phyloP scores from a whole-genome alignment of 2,329 filamentous ascomycete genomes.

The Lasiodiplodia hormozganensis region DNA sequence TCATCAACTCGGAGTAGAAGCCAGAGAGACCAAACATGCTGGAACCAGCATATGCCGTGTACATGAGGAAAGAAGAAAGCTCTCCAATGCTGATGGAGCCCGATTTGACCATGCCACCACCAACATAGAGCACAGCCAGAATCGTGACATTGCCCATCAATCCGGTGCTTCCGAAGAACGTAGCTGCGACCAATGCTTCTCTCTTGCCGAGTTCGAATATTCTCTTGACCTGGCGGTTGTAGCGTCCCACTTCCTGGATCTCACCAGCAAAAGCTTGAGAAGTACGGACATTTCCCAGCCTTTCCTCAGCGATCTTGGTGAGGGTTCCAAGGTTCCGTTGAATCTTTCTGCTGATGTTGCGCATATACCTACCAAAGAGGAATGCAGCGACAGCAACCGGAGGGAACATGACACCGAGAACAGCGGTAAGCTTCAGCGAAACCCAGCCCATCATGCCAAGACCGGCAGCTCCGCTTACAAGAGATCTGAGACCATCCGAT shows the following conservation, averaged over 20 bases:
- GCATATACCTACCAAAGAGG: conserved; percentile 87
- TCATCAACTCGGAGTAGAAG: conserved; percentile 99
- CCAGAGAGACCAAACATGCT: conserved; percentile 93
- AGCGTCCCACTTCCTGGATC: conserved; percentile 85
- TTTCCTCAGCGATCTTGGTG: conserved; percentile 97
- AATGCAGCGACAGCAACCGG: conserved; percentile 90
- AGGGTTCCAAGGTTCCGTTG: conserved; percentile 92
- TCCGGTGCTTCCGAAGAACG: conserved; percentile 86
- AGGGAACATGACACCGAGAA: conserved; percentile 86
- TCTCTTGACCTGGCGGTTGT: conserved; percentile 89
- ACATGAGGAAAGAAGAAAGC: conserved; percentile 97
- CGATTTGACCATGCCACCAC: conserved; percentile 85
- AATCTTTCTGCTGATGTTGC: conserved; percentile 88
- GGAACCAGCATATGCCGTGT: conserved; percentile 84
- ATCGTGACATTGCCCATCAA: conserved; percentile 98
- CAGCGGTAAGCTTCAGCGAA: conserved; percentile 85
- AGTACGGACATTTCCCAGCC: conserved; percentile 95
- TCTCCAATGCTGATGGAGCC: conserved; percentile 91
- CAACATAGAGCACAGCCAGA: conserved; percentile 85
- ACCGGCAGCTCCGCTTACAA: conserved; percentile 89
- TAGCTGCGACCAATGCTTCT: conserved; percentile 87
- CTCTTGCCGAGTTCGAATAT: conserved; percentile 88
- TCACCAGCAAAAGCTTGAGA: conserved; percentile 97
- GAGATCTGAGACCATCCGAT: conserved; percentile 89
- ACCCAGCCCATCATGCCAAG: conserved; percentile 96